A percentile compares a stretch with the other conserved stretches of the same genome.
Evolutionary conservation across 2,329 filamentous ascomycete species (phyloP).

Genomic region (Phialocephala subalpina): DNA sequence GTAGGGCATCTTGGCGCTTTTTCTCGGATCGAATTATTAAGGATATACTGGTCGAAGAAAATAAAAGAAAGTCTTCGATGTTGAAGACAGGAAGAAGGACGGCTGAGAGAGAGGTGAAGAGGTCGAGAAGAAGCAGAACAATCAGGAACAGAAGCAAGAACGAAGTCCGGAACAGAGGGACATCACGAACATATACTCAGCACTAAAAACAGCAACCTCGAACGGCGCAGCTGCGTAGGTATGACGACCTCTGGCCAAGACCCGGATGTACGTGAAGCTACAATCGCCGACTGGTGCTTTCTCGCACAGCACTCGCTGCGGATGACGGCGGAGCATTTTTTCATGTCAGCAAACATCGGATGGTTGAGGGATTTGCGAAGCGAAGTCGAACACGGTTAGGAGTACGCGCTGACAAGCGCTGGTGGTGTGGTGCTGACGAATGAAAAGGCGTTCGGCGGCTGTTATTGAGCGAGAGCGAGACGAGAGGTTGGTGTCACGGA

Average conservation of each 20-base stretch:
- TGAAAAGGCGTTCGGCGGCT: neutral
- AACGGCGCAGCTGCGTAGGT: neutral
- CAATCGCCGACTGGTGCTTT: neutral
- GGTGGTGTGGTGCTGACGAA: neutral
- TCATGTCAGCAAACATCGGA: neutral
- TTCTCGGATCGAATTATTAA: neutral
- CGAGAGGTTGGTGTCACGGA: neutral
- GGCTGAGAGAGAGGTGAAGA: neutral
- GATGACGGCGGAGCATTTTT: neutral
- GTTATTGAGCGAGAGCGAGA: neutral
- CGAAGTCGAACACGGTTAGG: neutral
- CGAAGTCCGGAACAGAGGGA: neutral
- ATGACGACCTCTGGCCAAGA: neutral
- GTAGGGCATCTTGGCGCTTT: neutral
- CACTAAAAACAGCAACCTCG: neutral
- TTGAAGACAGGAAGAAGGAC: neutral
- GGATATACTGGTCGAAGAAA: neutral
- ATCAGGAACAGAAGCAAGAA: neutral
- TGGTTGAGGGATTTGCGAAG: neutral
- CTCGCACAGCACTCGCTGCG: neutral
- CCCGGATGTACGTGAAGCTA: neutral
- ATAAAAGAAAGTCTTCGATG: too few relatives aligned
- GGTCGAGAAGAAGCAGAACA: neutral
- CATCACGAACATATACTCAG: neutral
- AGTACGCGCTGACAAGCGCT: conserved; percentile 2